Conservation (phyloP, 352 stramenopile species). For the Globisporangium canariense region DNA sequence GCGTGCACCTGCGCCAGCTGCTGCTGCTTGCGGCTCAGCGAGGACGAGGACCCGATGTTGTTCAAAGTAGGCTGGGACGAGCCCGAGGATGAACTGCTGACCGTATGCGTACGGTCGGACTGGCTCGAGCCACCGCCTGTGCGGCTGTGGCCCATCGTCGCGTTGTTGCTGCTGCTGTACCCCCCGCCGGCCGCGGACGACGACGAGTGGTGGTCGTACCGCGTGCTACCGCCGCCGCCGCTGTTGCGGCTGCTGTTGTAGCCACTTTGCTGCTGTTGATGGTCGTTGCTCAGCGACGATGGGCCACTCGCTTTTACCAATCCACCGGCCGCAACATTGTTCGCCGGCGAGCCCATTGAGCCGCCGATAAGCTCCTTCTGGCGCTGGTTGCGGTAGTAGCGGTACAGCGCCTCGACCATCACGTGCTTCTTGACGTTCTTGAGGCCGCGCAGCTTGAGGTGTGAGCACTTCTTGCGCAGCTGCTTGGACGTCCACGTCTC, state of each 20-base stretch:
- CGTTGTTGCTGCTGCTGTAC: constrained; percentile 14
- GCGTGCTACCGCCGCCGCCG: background rate
- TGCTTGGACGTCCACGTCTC: constrained; percentile 85
- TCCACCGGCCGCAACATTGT: background rate
- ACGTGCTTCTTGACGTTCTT: constrained; percentile 88
- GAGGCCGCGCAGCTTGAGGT: constrained; percentile 71
- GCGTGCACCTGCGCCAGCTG: background rate
- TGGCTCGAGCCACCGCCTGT: background rate
- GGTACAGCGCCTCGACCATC: constrained; percentile 79
- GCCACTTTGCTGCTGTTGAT: constrained; percentile 10
- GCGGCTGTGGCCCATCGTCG: constrained; percentile 7
- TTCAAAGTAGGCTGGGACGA: background rate
- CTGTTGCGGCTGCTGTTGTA: constrained; percentile 14
- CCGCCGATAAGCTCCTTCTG: constrained; percentile 36
- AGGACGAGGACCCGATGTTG: background rate
- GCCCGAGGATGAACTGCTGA: background rate
- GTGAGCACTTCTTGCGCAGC: constrained; percentile 77
- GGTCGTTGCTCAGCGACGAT: constrained; percentile 8
- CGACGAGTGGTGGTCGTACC: constrained; percentile 9
- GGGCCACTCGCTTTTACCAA: background rate
- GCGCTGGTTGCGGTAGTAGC: constrained; percentile 69
- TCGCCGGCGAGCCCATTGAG: background rate
- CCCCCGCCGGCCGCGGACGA: background rate
- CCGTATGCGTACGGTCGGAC: background rate
- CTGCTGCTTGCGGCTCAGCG: constrained; percentile 12